Evolutionary conservation across 768 basidiomycete species (phyloP).

Genomic region (Mycena pura): DNA sequence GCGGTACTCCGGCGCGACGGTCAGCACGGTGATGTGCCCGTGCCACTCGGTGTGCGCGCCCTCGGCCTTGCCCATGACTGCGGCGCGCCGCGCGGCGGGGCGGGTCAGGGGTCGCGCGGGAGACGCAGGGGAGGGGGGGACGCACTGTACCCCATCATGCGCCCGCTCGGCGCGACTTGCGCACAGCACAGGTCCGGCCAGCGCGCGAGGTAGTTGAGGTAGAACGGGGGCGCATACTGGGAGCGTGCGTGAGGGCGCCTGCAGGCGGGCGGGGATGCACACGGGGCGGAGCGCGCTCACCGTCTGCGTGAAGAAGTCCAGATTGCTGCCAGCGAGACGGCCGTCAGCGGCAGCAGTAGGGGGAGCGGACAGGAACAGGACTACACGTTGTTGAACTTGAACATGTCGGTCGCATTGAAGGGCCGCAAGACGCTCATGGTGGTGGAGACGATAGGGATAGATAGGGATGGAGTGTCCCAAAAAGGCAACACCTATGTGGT

Average conservation of each 20-base stretch:
- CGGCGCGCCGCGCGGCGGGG: neutral
- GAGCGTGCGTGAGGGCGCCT: too few relatives aligned
- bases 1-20: slow-evolving; percentile 93
- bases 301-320: slow-evolving; percentile 98
- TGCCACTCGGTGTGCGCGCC: slow-evolving; percentile 80
- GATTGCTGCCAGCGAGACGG: slow-evolving; percentile 69
- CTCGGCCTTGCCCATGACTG: slow-evolving; percentile 95
- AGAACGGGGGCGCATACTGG: slow-evolving; percentile 91
- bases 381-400: slow-evolving; percentile 92
- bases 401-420: slow-evolving; percentile 88
- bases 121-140: neutral
- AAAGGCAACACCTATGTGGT: neutral
- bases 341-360: slow-evolving; percentile 8
- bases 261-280: too few relatives aligned
- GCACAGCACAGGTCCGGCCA: slow-evolving; percentile 94
- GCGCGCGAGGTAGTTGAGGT: slow-evolving; percentile 84
- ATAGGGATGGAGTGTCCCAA: neutral
- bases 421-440: slow-evolving; percentile 88
- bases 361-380: neutral
- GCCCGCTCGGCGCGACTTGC: slow-evolving; percentile 80
- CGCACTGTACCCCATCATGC: slow-evolving; percentile 92
- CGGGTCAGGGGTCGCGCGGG: neutral
- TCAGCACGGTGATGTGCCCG: slow-evolving; percentile 94
- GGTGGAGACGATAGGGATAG: neutral
- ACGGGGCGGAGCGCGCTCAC: slow-evolving; percentile 53